Percentiles rank a stretch among this genome's conserved stretches.
Evolutionary conservation across 768 basidiomycete species (phyloP).

Genomic region (Hygrocybe punicea): DNA sequence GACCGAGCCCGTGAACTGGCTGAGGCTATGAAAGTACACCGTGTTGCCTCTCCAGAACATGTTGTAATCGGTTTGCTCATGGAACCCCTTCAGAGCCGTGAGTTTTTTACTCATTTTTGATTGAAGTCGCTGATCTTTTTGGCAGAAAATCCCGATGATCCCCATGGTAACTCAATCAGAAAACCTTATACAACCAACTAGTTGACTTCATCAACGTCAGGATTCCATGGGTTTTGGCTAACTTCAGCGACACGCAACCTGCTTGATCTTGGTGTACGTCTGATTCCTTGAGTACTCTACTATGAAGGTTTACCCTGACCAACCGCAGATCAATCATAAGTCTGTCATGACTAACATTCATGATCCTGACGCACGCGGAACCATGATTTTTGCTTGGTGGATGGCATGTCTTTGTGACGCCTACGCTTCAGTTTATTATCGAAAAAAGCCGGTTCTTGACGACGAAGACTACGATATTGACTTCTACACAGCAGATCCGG

Average conservation of each 20-base stretch:
- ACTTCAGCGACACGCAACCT: constrained; percentile 74
- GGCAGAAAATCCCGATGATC: constrained; percentile 68
- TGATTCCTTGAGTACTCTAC: constrained; percentile 11
- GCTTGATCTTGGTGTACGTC: constrained; percentile 65
- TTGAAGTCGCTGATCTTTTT: constrained; percentile 1
- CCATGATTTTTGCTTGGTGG: constrained; percentile 94
- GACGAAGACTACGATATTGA: constrained; percentile 90
- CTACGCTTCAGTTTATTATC: constrained; percentile 78
- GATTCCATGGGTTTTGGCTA: constrained; percentile 84
- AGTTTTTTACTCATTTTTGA: constrained; percentile 37
- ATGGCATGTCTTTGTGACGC: constrained; percentile 85
- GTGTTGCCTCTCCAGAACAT: constrained; percentile 74
- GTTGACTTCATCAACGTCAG: constrained; percentile 39
- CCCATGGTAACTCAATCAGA: constrained; percentile 49
- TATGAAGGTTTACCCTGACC: background rate
- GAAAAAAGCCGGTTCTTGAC: constrained; percentile 80
- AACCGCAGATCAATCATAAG: constrained; percentile 74
- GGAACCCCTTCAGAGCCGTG: constrained; percentile 84
- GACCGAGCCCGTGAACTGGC: constrained; percentile 81
- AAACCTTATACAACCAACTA: constrained; percentile 12
- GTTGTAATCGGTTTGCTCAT: constrained; percentile 78
- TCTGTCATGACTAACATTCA: constrained; percentile 69
- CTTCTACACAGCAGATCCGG: constrained; percentile 74
- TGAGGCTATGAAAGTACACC: constrained; percentile 83
- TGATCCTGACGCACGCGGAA: constrained; percentile 72